Evolutionary conservation across 352 stramenopile species (phyloP).

Genomic region (Globisporangium apiculatum): DNA sequence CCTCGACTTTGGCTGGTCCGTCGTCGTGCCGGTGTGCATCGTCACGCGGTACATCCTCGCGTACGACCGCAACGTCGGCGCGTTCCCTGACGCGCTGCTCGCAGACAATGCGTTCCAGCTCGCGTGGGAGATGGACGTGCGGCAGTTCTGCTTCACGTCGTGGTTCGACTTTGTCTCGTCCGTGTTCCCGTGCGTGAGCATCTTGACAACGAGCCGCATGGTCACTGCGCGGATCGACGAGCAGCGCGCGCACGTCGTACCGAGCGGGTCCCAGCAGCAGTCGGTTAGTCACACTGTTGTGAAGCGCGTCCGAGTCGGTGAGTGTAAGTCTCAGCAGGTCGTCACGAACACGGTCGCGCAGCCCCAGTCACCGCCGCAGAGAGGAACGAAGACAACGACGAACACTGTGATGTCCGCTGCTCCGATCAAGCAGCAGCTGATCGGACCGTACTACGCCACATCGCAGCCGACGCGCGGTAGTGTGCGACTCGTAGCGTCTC

Average conservation of each 20-base stretch:
- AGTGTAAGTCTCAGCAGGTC: not conserved
- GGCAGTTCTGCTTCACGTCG: constrained; percentile 2
- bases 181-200: not conserved
- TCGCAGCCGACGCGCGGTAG: no score
- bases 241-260: not conserved
- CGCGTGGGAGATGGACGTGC: not conserved
- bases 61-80: not conserved
- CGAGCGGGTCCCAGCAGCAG: not conserved
- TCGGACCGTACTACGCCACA: not conserved
- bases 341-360: not conserved
- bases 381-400: not conserved
- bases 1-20: constrained; percentile 21
- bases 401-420: not conserved
- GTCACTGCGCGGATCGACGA: not conserved
- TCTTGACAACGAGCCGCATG: not conserved
- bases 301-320: no score
- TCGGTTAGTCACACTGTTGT: no score
- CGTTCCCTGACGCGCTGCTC: not conserved
- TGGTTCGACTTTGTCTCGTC: constrained; percentile 3
- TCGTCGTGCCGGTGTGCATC: constrained; percentile 19
- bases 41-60: constrained; percentile 16
- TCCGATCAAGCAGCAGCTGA: not conserved
- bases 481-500: no score
- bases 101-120: not conserved
- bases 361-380: not conserved